Base-by-base conservation (phyloP, 176 grass and related monocot genomes). In the Tillandsia fasciculata region DNA sequence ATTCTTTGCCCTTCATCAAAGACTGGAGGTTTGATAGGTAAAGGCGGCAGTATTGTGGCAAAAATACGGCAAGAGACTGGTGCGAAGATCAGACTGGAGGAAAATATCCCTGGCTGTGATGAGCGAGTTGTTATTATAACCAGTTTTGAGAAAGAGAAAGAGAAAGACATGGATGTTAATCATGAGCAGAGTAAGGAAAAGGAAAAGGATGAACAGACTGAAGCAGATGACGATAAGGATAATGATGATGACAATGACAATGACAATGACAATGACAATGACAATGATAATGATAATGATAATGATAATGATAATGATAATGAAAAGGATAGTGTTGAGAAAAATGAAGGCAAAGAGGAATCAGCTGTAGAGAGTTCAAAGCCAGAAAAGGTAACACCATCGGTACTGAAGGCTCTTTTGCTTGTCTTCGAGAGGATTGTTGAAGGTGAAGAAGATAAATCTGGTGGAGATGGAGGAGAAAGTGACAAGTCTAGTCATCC, bases 11-110 rank as follows among this genome's bases (percentile, higher is more conserved):
- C 94, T 17, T 20, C 71, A 51, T 83, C 87, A 11, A 87, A 88
- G 66, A 88, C 89, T 52, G 94, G 84, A 53, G 88, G 86, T 79
- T 80, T 93, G 64, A 99, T 99, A 11, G 94, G 94, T 27, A 99
- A 76, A 82, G 82, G 73, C 67, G 94, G 94, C 2, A 51, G 81
- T 26, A 76, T 93, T 80, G 86, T 99, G 17, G 63, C 72, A 75
- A 99, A 76, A 74, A 99, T 99, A 75, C 85, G 84, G 33, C 61
- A 82, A 54, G 84, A 99, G 22, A 90, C 90, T 1, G 67, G 87
- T 71, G 87, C 81, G 10, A 99, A 56, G 53, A 88, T 99, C 57
- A 86, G 82, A 48, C 82, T 99, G 23, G 86, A 99, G 68, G 87
- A 82, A 56, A 66, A 63, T 54, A 66, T 85, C 12, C 23, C 65